These are phyloP conservation scores for Psilocybe tampanensis DNA, from an alignment of 768 basidiomycete genomes.

Conservation along the genomic window DNA sequence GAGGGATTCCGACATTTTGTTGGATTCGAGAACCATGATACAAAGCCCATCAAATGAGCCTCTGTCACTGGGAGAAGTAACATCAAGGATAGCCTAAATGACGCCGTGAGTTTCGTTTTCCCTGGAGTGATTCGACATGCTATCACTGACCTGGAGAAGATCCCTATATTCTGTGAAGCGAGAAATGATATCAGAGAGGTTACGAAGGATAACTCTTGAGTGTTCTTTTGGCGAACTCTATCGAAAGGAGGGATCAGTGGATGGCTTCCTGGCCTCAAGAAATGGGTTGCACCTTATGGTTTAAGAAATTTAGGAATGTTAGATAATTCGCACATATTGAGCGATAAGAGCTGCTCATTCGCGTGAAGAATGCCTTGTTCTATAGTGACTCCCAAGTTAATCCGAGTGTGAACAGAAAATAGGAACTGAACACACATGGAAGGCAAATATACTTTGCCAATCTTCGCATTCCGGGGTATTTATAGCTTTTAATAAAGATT, in stretches of 20 bases:
- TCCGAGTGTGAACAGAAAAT: too few species aligned
- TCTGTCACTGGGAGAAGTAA: slow-evolving; percentile 28
- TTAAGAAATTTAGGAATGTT: slow-evolving; percentile 28
- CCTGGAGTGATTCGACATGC: background rate
- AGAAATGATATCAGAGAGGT: slow-evolving; percentile 33
- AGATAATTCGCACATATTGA: slow-evolving; percentile 37
- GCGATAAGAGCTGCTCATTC: slow-evolving; percentile 36
- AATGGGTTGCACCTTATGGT: slow-evolving; percentile 17
- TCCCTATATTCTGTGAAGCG: slow-evolving; percentile 31
- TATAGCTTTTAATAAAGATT: slow-evolving; percentile 13
- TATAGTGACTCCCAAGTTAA: slow-evolving; percentile 1
- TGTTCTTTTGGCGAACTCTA: slow-evolving; percentile 12
- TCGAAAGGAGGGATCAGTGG: background rate
- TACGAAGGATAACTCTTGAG: slow-evolving; percentile 28
- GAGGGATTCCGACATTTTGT: slow-evolving; percentile 35
- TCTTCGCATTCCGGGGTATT: slow-evolving; percentile 11
- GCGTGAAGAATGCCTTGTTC: slow-evolving; percentile 28
- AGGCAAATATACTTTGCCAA: slow-evolving; percentile 30
- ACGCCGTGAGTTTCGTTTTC: background rate
- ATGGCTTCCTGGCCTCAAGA: background rate
- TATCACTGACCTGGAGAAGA: slow-evolving; percentile 28
- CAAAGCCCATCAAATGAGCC: slow-evolving; percentile 37
- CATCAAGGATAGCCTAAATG: slow-evolving; percentile 29
- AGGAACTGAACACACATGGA: slow-evolving; percentile 21
- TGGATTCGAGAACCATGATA: slow-evolving; percentile 28